Evolutionary conservation across 2,329 filamentous ascomycete genomes (phyloP).

Genomic region (Claviceps quebecensis): DNA sequence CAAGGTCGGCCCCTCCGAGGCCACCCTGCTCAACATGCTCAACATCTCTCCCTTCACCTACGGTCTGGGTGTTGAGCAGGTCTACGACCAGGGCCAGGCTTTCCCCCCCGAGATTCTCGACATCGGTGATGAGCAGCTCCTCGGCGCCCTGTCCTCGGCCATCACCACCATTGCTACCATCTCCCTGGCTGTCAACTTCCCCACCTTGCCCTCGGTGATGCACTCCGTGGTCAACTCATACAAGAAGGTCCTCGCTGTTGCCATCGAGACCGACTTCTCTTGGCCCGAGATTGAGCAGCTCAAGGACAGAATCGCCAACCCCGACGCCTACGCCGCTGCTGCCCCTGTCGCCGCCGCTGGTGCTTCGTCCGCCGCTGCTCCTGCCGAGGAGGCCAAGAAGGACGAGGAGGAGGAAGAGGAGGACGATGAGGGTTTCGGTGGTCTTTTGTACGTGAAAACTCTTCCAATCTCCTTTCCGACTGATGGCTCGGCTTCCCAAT

Average conservation of each 20-base stretch:
- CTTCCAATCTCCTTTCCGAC: neutral
- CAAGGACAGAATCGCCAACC: constrained; percentile 99
- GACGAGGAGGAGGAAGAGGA: constrained; percentile 57
- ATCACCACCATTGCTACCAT: constrained; percentile 78
- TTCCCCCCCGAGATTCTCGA: constrained; percentile 81
- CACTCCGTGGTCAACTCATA: constrained; percentile 95
- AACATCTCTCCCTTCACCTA: constrained; percentile 99
- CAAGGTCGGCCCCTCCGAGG: constrained; percentile 98
- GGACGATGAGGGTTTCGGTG: constrained; percentile 59
- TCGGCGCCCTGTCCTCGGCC: constrained; percentile 66
- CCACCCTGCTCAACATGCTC: constrained; percentile 97
- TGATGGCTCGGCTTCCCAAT: neutral
- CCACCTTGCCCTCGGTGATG: constrained; percentile 87
- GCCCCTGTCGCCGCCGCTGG: constrained; percentile 50
- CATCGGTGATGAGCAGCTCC: constrained; percentile 87
- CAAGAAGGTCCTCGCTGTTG: constrained; percentile 91
- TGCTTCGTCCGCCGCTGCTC: constrained; percentile 30
- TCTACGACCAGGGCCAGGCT: constrained; percentile 94
- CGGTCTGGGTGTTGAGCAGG: constrained; percentile 90
- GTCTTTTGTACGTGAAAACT: constrained; percentile 50
- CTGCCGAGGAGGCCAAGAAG: constrained; percentile 49
- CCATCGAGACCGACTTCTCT: constrained; percentile 77
- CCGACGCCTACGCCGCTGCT: constrained; percentile 81
- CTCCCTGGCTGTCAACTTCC: constrained; percentile 88
- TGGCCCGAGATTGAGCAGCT: constrained; percentile 95